phyloP scores from a whole-genome alignment of 2,329 filamentous ascomycete genomes.

The Fusarium domesticum region DNA sequence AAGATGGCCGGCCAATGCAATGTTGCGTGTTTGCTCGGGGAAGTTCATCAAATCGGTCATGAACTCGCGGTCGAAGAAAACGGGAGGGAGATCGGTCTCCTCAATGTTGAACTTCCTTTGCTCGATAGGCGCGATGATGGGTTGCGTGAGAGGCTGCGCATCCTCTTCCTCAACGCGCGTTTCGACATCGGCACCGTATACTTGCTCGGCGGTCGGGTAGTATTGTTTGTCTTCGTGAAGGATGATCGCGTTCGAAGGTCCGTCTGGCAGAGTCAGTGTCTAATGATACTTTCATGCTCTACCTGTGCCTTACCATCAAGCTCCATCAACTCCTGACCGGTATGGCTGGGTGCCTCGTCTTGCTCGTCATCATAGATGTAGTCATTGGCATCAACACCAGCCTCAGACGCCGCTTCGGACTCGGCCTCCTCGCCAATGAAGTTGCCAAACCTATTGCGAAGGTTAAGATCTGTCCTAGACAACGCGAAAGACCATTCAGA shows the following conservation, averaged over 20 bases:
- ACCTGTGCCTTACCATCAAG: constrained; percentile 62
- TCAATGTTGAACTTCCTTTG: constrained; percentile 96
- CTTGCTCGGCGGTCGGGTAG: constrained; percentile 95
- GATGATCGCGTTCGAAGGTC: constrained; percentile 93
- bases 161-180: constrained; percentile 96
- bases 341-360: constrained; percentile 59
- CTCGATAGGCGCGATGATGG: constrained; percentile 89
- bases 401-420: constrained; percentile 82
- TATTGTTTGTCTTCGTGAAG: constrained; percentile 99
- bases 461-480: constrained; percentile 16
- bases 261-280: constrained; percentile 47
- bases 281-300: constrained; percentile 2
- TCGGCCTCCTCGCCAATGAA: constrained; percentile 90
- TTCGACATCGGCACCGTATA: constrained; percentile 92
- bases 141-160: constrained; percentile 85
- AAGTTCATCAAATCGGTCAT: constrained; percentile 97
- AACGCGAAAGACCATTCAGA: constrained; percentile 6
- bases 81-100: constrained; percentile 83
- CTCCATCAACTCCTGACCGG: constrained; percentile 88
- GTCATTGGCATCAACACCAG: constrained; percentile 68
- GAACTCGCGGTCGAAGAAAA: constrained; percentile 84
- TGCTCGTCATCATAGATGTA: constrained; percentile 80
- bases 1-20: constrained; percentile 86
- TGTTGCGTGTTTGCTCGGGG: constrained; percentile 88
- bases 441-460: constrained; percentile 76